These are phyloP conservation scores for Yamadazyma phyllophila DNA, from an alignment of 805 yeast species.

Conservation along the genomic window DNA sequence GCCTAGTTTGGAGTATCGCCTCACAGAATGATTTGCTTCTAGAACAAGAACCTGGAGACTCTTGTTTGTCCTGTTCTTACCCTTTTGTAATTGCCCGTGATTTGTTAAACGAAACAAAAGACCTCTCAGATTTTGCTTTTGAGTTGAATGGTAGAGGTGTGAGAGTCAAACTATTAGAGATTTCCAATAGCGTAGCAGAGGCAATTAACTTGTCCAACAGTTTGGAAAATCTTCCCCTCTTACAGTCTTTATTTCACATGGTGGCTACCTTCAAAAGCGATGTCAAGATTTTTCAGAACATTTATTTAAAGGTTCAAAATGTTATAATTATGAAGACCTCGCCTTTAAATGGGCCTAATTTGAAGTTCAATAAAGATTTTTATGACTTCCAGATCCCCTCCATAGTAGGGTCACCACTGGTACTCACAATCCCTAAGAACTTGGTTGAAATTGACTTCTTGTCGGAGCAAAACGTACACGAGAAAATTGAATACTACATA, in stretches of 20 bases:
- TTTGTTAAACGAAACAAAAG: slow-evolving; percentile 22
- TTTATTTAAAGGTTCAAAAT: slow-evolving; percentile 6
- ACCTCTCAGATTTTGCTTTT: slow-evolving; percentile 28
- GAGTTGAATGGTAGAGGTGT: slow-evolving; percentile 39
- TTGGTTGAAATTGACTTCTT: slow-evolving; percentile 2
- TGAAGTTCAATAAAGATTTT: neutral
- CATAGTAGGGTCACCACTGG: slow-evolving; percentile 1
- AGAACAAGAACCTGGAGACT: slow-evolving; percentile 12
- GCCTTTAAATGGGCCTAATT: neutral
- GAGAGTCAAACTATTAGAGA: slow-evolving; percentile 28
- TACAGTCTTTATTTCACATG: slow-evolving; percentile 2
- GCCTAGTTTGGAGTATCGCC: slow-evolving; percentile 69
- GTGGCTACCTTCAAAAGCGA: slow-evolving; percentile 6
- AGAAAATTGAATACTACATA: neutral
- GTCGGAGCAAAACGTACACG: neutral
- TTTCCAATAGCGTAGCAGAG: slow-evolving; percentile 24
- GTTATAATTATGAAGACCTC: neutral
- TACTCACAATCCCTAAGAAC: neutral
- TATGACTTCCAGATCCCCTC: slow-evolving; percentile 4
- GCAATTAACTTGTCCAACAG: slow-evolving; percentile 8
- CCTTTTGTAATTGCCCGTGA: slow-evolving; percentile 28
- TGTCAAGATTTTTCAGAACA: slow-evolving; percentile 5
- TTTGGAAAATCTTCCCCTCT: neutral
- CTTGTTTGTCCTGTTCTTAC: slow-evolving; percentile 17
- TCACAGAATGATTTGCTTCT: slow-evolving; percentile 21